Percentiles rank a stretch among this genome's conserved stretches.
Evolutionary conservation across 1,139 yeast genomes (phyloP).

Genomic region (Nadsonia starkeyi-henricii): DNA sequence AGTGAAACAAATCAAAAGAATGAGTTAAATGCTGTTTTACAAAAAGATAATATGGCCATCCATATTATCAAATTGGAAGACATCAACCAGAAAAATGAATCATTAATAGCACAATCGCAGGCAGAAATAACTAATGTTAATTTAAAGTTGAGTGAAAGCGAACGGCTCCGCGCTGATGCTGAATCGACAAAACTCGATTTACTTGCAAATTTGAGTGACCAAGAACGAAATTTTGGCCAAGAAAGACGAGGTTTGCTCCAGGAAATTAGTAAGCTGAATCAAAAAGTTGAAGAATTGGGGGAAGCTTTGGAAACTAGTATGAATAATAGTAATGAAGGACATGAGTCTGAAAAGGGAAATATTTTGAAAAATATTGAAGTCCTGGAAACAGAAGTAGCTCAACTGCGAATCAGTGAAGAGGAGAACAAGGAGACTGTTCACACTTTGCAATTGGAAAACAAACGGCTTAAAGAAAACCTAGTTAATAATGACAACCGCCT

Average conservation of each 20-base stretch:
- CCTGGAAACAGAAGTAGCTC: constrained; percentile 8
- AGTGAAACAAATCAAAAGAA: not conserved
- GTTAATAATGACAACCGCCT: constrained; percentile 15
- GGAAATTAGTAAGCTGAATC: constrained; percentile 35
- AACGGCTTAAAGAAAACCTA: constrained; percentile 6
- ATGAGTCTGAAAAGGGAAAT: constrained; percentile 3
- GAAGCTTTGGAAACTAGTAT: constrained; percentile 25
- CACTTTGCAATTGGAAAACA: constrained; percentile 9
- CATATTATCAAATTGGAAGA: constrained; percentile 24
- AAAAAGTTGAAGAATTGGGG: constrained; percentile 39
- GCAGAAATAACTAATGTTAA: constrained; percentile 9
- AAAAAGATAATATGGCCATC: too few relatives aligned
- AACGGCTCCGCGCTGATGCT: constrained; percentile 8
- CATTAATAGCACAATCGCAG: constrained; percentile 13
- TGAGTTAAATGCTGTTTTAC: not conserved
- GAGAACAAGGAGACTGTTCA: constrained; percentile 7
- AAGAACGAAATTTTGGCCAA: constrained; percentile 43
- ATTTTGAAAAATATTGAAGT: constrained; percentile 6
- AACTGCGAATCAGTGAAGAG: constrained; percentile 6
- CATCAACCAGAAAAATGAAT: constrained; percentile 21
- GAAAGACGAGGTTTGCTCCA: constrained; percentile 38
- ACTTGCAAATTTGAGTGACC: constrained; percentile 49
- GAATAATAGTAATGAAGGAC: constrained; percentile 2
- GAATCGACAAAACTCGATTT: constrained; percentile 42
- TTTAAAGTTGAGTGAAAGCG: constrained; percentile 7